Base-by-base conservation (phyloP, 345 rosid species). In the Rhodomyrtus tomentosa region DNA sequence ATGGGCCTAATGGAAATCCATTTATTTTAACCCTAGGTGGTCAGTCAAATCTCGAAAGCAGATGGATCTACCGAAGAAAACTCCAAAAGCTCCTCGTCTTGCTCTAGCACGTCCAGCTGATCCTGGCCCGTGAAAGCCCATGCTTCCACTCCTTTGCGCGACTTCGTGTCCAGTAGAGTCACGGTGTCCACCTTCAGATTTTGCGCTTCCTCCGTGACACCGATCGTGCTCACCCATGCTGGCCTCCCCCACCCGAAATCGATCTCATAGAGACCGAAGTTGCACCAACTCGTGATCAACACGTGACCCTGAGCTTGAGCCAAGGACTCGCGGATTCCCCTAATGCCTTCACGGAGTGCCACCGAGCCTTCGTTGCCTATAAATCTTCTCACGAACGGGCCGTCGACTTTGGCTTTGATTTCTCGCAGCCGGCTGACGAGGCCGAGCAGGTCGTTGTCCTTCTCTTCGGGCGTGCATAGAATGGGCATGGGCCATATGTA, bases 181-280 rank as follows among this genome's bases (percentile, higher is more conserved):
- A 84, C 55, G 50, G 10, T 3, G 2, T 48, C 50, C 50, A 48
- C 16, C 54, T 16, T 7, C 14, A 50, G 50, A n/a, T 50, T 83
- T 29, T 18, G 5, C 5, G 74, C 13, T n/a, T 21, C 62, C 15
- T 9, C 50, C 8, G 48, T n/a, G 21, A 1, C 20, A 15, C 42
- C 84, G 25, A 58, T 21, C 22, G 49, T 25, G 72, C 83, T 58
- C 16, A 52, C 80, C 89, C 83, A 82, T 38, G 45, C 18, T 2
- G 89, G 89, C 27, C 68, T 85, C 50, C 87, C 89, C 89, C 89
- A 87, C 25, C 86, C 89, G 12, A 85, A 87, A 50, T 87, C 89
- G 5, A 81, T 73, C 50, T 83, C 84, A 5, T 85, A 81, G 14
- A 80, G 32, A 5, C 84, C 84, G 10, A 72, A 53, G 40, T 45